These are phyloP conservation scores for Selaginella tamariscina DNA, from an alignment of 75 land plant genomes.

Conservation along the genomic window DNA sequence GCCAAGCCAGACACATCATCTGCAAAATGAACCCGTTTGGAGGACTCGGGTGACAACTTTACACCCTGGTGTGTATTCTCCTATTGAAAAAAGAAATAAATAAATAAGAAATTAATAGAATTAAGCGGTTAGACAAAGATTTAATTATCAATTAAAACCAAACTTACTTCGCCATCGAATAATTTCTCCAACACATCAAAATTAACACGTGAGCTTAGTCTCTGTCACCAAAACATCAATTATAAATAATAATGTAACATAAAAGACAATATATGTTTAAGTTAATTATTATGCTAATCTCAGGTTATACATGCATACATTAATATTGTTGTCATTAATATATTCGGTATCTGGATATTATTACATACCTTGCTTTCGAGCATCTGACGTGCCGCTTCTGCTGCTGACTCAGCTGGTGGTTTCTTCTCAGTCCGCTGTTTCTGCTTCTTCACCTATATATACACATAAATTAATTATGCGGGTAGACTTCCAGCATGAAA, in stretches of 20 bases:
- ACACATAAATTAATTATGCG: no score
- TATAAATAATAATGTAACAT: neutral
- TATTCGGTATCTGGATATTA: no score
- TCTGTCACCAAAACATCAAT: conserved; percentile 34
- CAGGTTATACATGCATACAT: neutral
- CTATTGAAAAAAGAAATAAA: neutral
- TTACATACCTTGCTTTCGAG: conserved; percentile 49
- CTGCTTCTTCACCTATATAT: conserved; percentile 42
- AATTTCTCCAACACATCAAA: conserved; percentile 50
- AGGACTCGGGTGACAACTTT: neutral
- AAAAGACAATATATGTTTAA: neutral
- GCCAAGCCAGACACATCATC: neutral
- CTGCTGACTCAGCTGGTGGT: conserved; percentile 54
- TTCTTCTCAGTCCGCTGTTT: conserved; percentile 43
- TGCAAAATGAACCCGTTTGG: neutral
- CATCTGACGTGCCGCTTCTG: conserved; percentile 58
- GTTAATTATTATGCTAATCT: neutral
- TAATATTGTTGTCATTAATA: neutral
- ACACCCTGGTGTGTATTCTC: neutral
- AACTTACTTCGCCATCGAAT: conserved; percentile 42
- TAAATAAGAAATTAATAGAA: neutral
- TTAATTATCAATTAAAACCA: no score
- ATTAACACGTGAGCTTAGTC: conserved; percentile 52
- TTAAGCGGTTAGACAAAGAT: neutral
- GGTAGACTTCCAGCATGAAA: no score